Evolutionary conservation across 352 stramenopile genomes (phyloP), one percentile per base, ranked within the genome.

Genomic region (Phytophthora tubulina): DNA sequence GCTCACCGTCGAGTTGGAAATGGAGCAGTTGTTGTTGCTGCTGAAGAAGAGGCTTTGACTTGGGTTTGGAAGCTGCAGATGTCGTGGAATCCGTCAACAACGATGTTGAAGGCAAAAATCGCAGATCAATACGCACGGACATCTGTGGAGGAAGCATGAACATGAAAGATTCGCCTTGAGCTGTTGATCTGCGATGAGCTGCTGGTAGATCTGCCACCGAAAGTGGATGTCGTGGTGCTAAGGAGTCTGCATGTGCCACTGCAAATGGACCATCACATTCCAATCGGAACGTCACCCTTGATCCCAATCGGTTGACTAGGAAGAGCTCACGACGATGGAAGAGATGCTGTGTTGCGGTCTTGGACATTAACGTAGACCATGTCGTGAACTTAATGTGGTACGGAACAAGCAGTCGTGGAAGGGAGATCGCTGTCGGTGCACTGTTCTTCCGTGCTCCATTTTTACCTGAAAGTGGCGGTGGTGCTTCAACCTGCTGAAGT

Each of bases 361-460:
- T 60, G 15, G 67, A 65, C 21, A 80, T 59, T 11, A 90, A 48
- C 13, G 84, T 92, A 11, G 82, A 90, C 86, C 85, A 96, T 21
- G 85, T 94, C 45, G 82, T 90, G 67, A 95, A 95, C 53, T 82
- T 84, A 71, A 90, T 72, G 60, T 90, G 81, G 41, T 89, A 88
- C 31, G 48, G 38, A 30, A 46, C 13, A 4, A 73, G 21, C 15
- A 41, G 27, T 11, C 14, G 63, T 36, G 42, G 53, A 6, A 32
- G 42, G n/a, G 21, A 10, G 27, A 61, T 13, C 13, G 21, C 3
- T 1, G 48, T 42, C 42, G 33, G 46, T 3, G 41, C n/a, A 38
- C 17, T 70, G 44, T 17, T 55, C 32, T 38, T 68, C 14, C 35
- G 50, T 41, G 46, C 39, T 6, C n/a, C 45, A 44, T 55, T 72